Evolutionary conservation across 805 yeast genomes (phyloP), one percentile per base, ranked within the genome.

Genomic region (Myxozyma neotropica): DNA sequence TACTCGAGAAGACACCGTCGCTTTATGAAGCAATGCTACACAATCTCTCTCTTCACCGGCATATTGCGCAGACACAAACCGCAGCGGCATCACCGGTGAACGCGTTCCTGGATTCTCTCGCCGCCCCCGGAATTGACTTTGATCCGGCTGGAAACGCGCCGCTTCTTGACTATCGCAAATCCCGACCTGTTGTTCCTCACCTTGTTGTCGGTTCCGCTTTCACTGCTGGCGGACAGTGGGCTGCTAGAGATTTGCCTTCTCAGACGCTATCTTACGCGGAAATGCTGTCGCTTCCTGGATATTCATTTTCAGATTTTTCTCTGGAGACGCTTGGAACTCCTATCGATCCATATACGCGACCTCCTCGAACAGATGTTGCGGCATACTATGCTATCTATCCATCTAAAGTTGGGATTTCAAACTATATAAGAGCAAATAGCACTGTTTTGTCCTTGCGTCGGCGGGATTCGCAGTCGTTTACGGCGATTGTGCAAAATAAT

Each of bases 221-320:
- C 12, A 33, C 12, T 5, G 60, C 73, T 0, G 75, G 75, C 4
- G 75, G 75, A 8, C 75, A 72, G 47, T 72, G 75, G 75, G 65
- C 71, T 2, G 55, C 45, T 6, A 39, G 23, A 17, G 65, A 61
- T 21, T 38, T 40, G 33, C 64, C 60, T 6, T 56, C 64, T 3
- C 47, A 52, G 23, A 58, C 65, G 15, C 61, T 72, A 35, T 67
- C 72, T 43, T 72, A 72, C 53, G 71, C 71, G 6, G 73, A 71
- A 57, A 72, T 70, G 73, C 66, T 72, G 33, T 68, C 73, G n/a
- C 55, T 72, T 17, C 75, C 75, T 2, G 73, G 71, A 8, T 70
- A 53, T 45, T 47, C 72, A 3, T 70, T 72, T 29, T 44, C 69
- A 0, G 62, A 70, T 21, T 70, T 51, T 43, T 65, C 50, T 50